Evolutionary conservation across 192 early-diverging fungal species (phyloP), one percentile per base, ranked within the genome.

Genomic region (Linnemannia exigua): DNA sequence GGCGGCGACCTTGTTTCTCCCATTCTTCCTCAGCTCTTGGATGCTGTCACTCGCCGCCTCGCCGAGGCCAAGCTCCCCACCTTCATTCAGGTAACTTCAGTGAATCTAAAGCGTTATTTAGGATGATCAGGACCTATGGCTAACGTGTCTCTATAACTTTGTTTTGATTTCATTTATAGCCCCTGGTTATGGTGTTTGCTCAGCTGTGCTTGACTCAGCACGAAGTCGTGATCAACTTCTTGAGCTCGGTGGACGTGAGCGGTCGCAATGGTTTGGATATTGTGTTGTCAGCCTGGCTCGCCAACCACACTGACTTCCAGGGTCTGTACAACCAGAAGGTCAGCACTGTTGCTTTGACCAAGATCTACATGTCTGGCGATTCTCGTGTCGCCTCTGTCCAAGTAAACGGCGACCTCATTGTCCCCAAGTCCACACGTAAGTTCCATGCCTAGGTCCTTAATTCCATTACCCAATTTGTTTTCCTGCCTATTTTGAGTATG

Each of bases 271-370:
- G 96, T 7, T 83, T 99, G 52, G 91, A 95, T 17, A 88, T 97
- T 35, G 88, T 99, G 46, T 88, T 98, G 71, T 85, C 83, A 17
- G 84, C 90, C 5, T 99, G 98, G 98, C 93, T 93, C 81, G 96
- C 95, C n/a, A 92, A 96, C 84, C 95, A 95, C 76, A 88, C 91
- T 37, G 94, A 94, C 78, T 94, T 98, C 74, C 92, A 92, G 47
- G 98, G 98, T 22, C 94, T 94, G 70, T 97, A 96, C 75, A 92
- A 87, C 70, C 91, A 94, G 83, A 99, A 98, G 90, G 87, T 95
- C 87, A 94, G 95, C 72, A 93, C 95, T 20, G 91, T 94, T 33
- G 96, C 96, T 1, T 87, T 99, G 79, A 92, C 91, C 16, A 94
- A 95, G 70, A 81, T 99, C 22, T 95, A 95, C 76, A 74, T 88